Percentiles rank a stretch among this genome's conserved stretches.
Conservation (phyloP, 768 basidiomycete genomes). For the Tubosaeta sp. region DNA sequence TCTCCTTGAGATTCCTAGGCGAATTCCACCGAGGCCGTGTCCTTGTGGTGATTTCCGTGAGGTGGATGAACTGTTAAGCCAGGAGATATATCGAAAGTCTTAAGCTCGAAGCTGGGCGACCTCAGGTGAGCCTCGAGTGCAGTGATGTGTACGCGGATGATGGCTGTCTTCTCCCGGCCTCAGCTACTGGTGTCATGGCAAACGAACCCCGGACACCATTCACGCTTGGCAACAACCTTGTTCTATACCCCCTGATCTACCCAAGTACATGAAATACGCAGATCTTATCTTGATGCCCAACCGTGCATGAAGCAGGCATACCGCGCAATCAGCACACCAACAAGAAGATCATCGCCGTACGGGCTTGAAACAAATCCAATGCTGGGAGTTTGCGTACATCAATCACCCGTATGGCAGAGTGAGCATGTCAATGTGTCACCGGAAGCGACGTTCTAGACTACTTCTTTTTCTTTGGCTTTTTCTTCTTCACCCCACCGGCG, state of each 20-base stretch:
- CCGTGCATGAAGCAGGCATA: not conserved
- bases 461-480: conserved; percentile 81
- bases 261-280: not conserved
- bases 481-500: conserved; percentile 74
- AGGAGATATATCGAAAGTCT: conserved; percentile 2
- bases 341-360: conserved; percentile 2
- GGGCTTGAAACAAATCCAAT: not conserved
- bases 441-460: conserved; percentile 21
- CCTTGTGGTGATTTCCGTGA: conserved; percentile 1
- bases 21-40: conserved; percentile 12
- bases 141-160: conserved; percentile 4
- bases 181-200: conserved; percentile 5
- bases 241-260: conserved; percentile 1
- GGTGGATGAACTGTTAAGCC: conserved; percentile 3
- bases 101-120: conserved; percentile 4
- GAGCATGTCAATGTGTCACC: conserved; percentile 1
- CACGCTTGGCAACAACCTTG: not conserved
- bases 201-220: conserved; percentile 22
- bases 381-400: conserved; percentile 3
- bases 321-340: not conserved
- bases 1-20: not conserved
- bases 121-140: conserved; percentile 24
- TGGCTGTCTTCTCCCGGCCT: conserved; percentile 2
- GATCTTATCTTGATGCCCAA: not conserved
- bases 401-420: not conserved